Conservation (phyloP, 2,329 filamentous ascomycete genomes). For the Venturia nashicola region DNA sequence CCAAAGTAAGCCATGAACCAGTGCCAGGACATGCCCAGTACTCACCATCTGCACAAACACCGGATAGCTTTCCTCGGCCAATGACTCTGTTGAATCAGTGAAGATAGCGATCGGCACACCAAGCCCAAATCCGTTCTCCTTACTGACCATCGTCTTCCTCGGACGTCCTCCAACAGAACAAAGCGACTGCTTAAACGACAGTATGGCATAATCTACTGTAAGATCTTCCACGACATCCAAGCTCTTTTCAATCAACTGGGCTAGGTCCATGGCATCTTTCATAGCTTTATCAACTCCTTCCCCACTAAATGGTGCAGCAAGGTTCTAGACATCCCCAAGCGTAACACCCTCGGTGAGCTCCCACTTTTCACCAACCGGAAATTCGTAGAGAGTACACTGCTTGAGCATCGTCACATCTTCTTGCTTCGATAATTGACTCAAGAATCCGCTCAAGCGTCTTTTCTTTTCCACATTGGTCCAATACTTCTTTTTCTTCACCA, state of each 20-base stretch:
- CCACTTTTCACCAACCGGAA: slow-evolving; percentile 41
- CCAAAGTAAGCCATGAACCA: neutral
- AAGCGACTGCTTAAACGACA: slow-evolving; percentile 4
- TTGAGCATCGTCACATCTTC: slow-evolving; percentile 21
- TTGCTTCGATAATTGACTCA: slow-evolving; percentile 23
- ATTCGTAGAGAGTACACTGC: slow-evolving; percentile 36
- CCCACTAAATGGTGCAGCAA: slow-evolving; percentile 46
- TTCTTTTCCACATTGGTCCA: slow-evolving; percentile 31
- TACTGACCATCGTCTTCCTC: slow-evolving; percentile 4
- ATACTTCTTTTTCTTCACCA: slow-evolving; percentile 28
- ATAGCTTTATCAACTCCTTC: slow-evolving; percentile 48
- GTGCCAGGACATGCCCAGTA: neutral
- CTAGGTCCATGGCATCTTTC: slow-evolving; percentile 40
- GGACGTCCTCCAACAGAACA: slow-evolving; percentile 4
- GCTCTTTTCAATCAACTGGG: slow-evolving; percentile 13
- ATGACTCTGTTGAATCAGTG: neutral
- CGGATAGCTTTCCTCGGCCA: neutral
- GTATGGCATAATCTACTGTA: neutral
- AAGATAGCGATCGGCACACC: neutral
- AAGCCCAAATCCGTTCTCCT: neutral
- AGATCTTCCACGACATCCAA: neutral
- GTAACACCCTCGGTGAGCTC: slow-evolving; percentile 37
- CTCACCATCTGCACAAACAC: neutral
- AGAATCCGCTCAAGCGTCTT: slow-evolving; percentile 22
- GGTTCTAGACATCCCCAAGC: slow-evolving; percentile 49